Base-by-base conservation (phyloP, 768 basidiomycete species). In the Epithele typhae region DNA sequence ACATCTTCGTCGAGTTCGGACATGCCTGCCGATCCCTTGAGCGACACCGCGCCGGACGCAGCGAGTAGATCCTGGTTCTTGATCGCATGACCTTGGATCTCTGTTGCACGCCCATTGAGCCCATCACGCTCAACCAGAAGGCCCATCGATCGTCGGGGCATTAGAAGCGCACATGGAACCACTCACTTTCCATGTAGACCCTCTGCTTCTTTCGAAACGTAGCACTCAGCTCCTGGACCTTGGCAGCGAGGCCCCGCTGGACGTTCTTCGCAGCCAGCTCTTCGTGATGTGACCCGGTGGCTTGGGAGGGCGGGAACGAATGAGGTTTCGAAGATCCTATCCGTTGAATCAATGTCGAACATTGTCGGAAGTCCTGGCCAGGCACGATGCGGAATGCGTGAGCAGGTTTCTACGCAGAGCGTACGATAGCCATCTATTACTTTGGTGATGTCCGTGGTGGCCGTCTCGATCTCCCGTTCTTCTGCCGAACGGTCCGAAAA, bases 101-200 rank as follows among this genome's bases (percentile, higher is more conserved):
- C 95, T 96, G 64, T 40, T 14, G 27, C 14, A 7, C 27, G 27
- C 27, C 8, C 27, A 30, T 7, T 14, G 27, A 30, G 27, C 27
- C n/a, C n/a, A n/a, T n/a, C n/a, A n/a, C 14, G 27, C 27, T 30
- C 27, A 30, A 14, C 8, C 7, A 7, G 27, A 30, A 30, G 27
- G 27, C 27, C 14, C 27, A 14, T 7, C 8, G 27, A 7, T 30
- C 27, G 27, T 30, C 14, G 8, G 27, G 27, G 27, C 8, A 30
- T 30, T 30, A 7, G 27, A 14, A 30, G 27, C 8, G 27, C 27
- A 7, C 27, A 14, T 7, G 27, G 27, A 14, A 7, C 52, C 22
- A 77, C 94, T 68, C 64, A 95, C 96, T 94, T 69, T 96, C 88
- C 88, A 99, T 88, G 67, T 97, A 98, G 25, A 95, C 88, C 49